phyloP scores from a whole-genome alignment of 2,329 filamentous ascomycete genomes.

The Botrytis fragariae region DNA sequence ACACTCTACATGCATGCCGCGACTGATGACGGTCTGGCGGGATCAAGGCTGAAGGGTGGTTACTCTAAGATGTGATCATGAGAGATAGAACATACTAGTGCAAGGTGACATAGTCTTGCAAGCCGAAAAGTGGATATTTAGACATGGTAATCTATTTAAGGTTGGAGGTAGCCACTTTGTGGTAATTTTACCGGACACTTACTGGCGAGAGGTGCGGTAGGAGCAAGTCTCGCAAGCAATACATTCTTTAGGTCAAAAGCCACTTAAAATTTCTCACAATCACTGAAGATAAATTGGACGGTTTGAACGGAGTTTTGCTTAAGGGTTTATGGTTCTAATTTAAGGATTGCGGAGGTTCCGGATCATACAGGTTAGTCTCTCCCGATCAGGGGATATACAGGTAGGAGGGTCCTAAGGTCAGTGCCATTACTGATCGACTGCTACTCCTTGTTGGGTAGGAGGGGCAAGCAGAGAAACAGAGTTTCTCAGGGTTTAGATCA shows the following conservation, averaged over 20 bases:
- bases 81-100: not conserved
- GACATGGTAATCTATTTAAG: constrained; percentile 1
- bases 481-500: not conserved
- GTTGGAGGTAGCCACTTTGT: constrained; percentile 1
- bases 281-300: not conserved
- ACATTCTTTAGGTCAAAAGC: not conserved
- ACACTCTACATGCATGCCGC: not conserved
- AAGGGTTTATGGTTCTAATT: not conserved
- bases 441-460: not conserved
- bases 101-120: not conserved
- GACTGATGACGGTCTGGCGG: not conserved
- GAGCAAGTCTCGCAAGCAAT: not conserved
- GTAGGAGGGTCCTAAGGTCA: not conserved
- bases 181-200: not conserved
- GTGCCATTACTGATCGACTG: not conserved
- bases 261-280: not conserved
- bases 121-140: constrained; percentile 5
- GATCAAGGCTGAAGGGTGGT: not conserved
- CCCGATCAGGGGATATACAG: not conserved
- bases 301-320: not conserved
- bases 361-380: not conserved
- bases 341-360: not conserved
- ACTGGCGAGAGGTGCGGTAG: not conserved
- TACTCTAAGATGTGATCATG: not conserved
- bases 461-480: constrained; percentile 1